Base-by-base conservation (phyloP, 441 rosid genomes). In the Arabidopsis lyrata region DNA sequence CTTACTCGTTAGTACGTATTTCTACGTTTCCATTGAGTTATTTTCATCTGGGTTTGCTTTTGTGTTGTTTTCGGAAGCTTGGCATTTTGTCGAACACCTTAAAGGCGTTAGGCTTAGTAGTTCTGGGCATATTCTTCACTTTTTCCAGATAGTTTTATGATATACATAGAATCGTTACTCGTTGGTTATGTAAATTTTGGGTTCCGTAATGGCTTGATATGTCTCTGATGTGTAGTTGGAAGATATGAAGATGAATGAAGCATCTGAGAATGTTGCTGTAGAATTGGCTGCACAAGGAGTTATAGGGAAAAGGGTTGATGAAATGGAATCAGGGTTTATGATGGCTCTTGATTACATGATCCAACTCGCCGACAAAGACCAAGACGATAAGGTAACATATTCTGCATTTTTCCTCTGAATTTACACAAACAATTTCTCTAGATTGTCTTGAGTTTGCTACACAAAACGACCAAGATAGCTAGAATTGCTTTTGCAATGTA, bases 301-400 rank as follows among this genome's bases (percentile, higher is more conserved):
- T 44, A 91, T 91, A 63, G 98, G 99, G 54, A 91, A 92, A 77
- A 84, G 96, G 66, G 97, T 95, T 39, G 98, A 95, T 76, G 88
- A 88, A 87, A 95, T 92, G 96, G 97, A 95, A 74, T 70, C 93
- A 1, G 88, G 97, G 14, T 93, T 93, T 81, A 93, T 93, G 91
- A 91, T 92, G 98, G 97, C 98, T 50, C 82, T 93, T 32, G 96
- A 95, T 87, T 87, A 86, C 86, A 92, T 92, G 98, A 95, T 92
- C 78, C 88, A 90, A 78, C 77, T 80, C 32, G 96, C 99, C 4
- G 93, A 84, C 41, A 88, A 73, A 66, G 96, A 91, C 80, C 91
- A 86, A 75, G 98, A 95, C 78, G 91, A 88, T 48, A 84, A 84
- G 95, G 98, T 95, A 70, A 27, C n/a, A 27, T 3, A 15, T 55